Percentiles rank a stretch among this genome's conserved stretches.
These are phyloP conservation scores for Fusarium cicatricum DNA, from an alignment of 2,329 filamentous ascomycete genomes.

Conservation along the genomic window DNA sequence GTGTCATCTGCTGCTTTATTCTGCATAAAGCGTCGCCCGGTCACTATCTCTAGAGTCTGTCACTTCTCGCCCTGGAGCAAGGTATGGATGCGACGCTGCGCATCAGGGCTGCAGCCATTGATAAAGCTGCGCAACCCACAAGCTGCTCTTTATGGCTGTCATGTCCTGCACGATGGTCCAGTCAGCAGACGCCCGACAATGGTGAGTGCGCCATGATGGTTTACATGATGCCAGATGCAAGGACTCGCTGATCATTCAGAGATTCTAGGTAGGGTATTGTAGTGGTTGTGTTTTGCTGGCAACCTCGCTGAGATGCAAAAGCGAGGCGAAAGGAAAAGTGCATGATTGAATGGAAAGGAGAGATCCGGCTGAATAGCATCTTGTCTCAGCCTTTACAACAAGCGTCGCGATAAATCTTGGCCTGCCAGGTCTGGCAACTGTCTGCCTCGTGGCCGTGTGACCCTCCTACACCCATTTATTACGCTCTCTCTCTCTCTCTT, in stretches of 20 bases:
- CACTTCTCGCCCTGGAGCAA: neutral
- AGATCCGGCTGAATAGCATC: too few species aligned
- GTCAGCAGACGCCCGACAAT: slow-evolving; percentile 14
- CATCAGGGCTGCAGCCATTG: neutral
- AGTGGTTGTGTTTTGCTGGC: too few species aligned
- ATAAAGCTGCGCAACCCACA: slow-evolving; percentile 1
- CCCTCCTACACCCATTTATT: too few species aligned
- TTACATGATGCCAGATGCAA: slow-evolving; percentile 2
- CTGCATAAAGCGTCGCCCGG: too few species aligned
- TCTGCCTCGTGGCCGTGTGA: slow-evolving; percentile 27
- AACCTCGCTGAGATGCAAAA: too few species aligned
- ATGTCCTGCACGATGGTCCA: slow-evolving; percentile 11
- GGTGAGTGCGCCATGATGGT: slow-evolving; percentile 2
- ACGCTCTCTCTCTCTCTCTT: neutral
- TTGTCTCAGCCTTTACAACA: too few species aligned
- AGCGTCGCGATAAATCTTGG: neutral
- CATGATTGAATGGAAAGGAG: neutral
- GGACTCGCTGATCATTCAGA: slow-evolving; percentile 9
- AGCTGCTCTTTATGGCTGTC: neutral
- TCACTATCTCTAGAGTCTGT: too few species aligned
- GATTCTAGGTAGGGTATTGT: too few species aligned
- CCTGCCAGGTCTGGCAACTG: neutral
- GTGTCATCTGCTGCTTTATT: too few species aligned
- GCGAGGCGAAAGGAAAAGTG: slow-evolving; percentile 18
- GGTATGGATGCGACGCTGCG: neutral